Conservation (phyloP, 139 green algal genomes). For the Limnomonas spitsbergensis region DNA sequence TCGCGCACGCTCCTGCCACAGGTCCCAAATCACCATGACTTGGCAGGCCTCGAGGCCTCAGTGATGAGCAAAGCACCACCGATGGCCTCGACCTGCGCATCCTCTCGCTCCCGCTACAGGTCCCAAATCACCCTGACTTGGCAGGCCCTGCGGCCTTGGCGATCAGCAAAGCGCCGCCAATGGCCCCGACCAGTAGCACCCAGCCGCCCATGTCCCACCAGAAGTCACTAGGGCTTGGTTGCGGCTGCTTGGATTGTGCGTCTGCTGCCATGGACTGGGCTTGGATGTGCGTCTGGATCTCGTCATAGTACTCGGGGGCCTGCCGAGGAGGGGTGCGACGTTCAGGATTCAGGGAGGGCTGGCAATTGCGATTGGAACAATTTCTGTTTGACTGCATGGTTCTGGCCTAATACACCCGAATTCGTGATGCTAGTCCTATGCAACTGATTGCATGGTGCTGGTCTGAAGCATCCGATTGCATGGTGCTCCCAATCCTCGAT, state of each 20-base stretch:
- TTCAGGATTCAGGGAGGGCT: too few relatives aligned
- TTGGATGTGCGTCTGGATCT: slow-evolving; percentile 80
- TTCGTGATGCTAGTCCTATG: too few relatives aligned
- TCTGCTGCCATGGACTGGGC: slow-evolving; percentile 24
- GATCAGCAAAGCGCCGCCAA: slow-evolving; percentile 47
- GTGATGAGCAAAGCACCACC: slow-evolving; percentile 47
- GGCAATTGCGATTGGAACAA: background rate
- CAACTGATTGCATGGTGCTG: too few relatives aligned
- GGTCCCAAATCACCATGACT: background rate
- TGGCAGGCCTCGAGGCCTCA: background rate
- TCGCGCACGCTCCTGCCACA: too few relatives aligned
- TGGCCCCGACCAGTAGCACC: slow-evolving; percentile 53
- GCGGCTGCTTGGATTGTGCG: slow-evolving; percentile 7
- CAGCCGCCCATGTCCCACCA: slow-evolving; percentile 86
- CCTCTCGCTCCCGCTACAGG: too few relatives aligned
- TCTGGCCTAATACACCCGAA: too few relatives aligned
- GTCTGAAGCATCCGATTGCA: too few relatives aligned
- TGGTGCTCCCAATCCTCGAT: too few relatives aligned
- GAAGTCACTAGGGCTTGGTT: slow-evolving; percentile 21
- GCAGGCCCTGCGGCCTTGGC: slow-evolving; percentile 3
- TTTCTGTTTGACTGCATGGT: too few relatives aligned
- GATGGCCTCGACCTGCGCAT: slow-evolving; percentile 35
- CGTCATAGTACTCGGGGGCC: slow-evolving; percentile 80
- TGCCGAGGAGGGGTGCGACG: slow-evolving; percentile 25
- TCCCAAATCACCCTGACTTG: slow-evolving; percentile 7